phyloP scores from a whole-genome alignment of 306 rosid genomes.

The Glycine soja region DNA sequence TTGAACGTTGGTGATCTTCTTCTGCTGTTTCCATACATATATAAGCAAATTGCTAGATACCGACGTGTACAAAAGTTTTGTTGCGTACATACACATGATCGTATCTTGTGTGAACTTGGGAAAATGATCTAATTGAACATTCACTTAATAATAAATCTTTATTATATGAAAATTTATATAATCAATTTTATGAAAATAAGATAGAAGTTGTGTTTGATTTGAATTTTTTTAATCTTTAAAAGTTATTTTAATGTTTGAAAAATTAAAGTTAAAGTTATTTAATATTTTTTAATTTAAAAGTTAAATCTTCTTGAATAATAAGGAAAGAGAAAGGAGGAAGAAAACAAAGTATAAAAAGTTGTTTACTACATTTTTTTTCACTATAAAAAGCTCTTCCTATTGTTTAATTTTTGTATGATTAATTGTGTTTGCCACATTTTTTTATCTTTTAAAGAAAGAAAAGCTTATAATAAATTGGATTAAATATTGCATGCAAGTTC shows the following conservation, averaged over 20 bases:
- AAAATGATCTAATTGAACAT: not conserved
- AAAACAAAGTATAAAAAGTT: no score
- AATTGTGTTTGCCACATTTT: no score
- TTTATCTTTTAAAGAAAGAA: no score
- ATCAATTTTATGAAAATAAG: not conserved
- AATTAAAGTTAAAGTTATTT: not conserved
- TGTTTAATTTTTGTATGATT: no score
- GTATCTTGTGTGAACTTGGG: not conserved
- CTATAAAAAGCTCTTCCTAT: no score
- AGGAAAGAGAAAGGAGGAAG: no score
- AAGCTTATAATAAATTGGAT: no score
- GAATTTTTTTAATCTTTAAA: not conserved
- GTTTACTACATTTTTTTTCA: no score
- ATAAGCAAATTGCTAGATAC: not conserved
- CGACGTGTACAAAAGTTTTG: not conserved
- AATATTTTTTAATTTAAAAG: not conserved
- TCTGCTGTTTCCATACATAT: not conserved
- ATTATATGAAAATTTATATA: not conserved
- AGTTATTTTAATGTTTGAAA: no score
- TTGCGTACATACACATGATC: not conserved
- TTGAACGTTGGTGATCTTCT: not conserved
- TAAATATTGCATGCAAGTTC: no score
- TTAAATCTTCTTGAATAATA: not conserved
- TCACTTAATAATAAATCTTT: not conserved
- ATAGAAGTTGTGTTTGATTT: not conserved